Evolutionary conservation across 1,284 basidiomycete genomes (phyloP), one percentile per base, ranked within the genome.

Genomic region (Ustilago shanxiensis): DNA sequence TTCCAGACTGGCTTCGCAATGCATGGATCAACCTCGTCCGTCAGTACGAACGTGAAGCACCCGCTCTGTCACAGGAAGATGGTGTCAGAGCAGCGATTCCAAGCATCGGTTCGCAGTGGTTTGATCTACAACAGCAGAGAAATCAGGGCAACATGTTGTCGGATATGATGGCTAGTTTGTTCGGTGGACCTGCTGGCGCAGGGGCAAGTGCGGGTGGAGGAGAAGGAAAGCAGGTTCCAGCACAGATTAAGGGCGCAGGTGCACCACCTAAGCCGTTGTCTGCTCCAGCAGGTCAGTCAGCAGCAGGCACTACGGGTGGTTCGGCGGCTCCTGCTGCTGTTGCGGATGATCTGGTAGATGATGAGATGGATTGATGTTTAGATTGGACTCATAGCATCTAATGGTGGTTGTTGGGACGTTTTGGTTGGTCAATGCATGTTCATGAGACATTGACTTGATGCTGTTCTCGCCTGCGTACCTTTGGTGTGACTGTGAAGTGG

Each of bases 141-240:
- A 47, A 58, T 3, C 60, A 66, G 56, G 65, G 61, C 3, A 82
- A 82, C 47, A 76, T 81, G 60, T 55, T 82, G 58, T 64, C 44
- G 28, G 81, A 82, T 61, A 82, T 82, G 81, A 80, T 82, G 61
- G 72, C 74, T 3, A 61, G 58, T 13, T 56, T 82, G 22, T 81
- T 82, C 55, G 79, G 67, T 28, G 62, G 58, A n/a, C 60, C 60
- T 0, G 8, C 20, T 44, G 41, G 7, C 10, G 37, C 13, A 1
- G 35, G n/a, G 14, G 55, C 35, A 18, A n/a, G 20, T 2, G 55
- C 13, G 22, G 55, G 28, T 1, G 68, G 13, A 61, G 78, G 22
- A 57, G 68, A 26, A 50, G 31, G 49, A 24, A 56, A 44, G 51
- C 18, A 52, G 39, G 29, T n/a, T 8, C 18, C 41, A 20, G 41